phyloP scores from a whole-genome alignment of 768 basidiomycete genomes.

The Boletus edulis region DNA sequence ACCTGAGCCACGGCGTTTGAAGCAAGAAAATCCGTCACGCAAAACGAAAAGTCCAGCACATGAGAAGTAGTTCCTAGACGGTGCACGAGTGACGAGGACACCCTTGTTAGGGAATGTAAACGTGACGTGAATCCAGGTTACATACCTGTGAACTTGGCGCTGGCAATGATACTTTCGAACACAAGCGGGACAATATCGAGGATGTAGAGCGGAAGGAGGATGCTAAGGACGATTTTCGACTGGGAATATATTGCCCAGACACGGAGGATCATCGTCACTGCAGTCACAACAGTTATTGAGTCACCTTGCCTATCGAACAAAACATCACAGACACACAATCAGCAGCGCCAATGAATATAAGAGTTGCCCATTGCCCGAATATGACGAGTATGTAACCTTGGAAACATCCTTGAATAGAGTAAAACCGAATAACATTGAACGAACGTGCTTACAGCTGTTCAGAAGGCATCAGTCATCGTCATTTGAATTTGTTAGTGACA shows the following conservation, averaged over 20 bases:
- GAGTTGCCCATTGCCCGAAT: not conserved
- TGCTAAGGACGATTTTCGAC: conserved; percentile 3
- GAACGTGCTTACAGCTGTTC: conserved; percentile 3
- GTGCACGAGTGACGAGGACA: no score
- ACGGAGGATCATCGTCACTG: conserved; percentile 14
- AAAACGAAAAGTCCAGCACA: no score
- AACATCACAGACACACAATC: not conserved
- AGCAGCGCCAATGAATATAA: conserved; percentile 2
- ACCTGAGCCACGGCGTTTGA: no score
- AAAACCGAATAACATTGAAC: not conserved
- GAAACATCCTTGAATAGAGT: not conserved
- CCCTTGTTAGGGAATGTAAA: no score
- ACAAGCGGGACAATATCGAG: not conserved
- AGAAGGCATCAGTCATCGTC: not conserved
- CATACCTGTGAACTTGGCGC: not conserved
- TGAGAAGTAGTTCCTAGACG: no score
- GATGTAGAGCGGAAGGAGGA: conserved; percentile 1
- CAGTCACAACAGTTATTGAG: not conserved
- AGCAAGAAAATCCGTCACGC: no score
- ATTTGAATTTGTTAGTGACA: not conserved
- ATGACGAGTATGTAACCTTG: not conserved
- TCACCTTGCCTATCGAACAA: not conserved
- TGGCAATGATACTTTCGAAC: not conserved
- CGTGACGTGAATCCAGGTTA: no score
- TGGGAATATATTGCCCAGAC: conserved; percentile 8